phyloP scores from a whole-genome alignment of 176 grass and related monocot genomes.

The Musa beccarii region DNA sequence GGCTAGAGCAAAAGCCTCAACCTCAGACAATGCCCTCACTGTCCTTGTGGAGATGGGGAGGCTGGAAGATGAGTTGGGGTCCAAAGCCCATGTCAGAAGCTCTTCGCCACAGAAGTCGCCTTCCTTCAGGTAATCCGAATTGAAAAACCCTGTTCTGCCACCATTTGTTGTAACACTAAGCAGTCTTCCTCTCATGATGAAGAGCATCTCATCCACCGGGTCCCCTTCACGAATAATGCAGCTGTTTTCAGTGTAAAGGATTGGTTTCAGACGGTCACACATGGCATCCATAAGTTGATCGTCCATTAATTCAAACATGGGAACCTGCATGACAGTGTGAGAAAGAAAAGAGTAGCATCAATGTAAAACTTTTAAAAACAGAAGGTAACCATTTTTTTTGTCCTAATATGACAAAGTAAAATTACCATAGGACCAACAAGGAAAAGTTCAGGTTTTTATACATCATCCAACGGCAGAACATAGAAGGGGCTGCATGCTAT shows the following conservation, averaged over 20 bases:
- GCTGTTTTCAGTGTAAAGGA: not conserved
- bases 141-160: conserved; percentile 7
- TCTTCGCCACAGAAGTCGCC: not conserved
- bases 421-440: not conserved
- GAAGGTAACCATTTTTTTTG: not conserved
- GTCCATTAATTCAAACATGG: not conserved
- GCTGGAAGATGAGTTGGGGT: not conserved
- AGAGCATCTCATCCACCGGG: conserved; percentile 20
- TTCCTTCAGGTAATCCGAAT: not conserved
- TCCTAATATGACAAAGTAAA: not conserved
- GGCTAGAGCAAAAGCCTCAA: not conserved
- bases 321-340: conserved; percentile 5
- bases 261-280: conserved; percentile 2
- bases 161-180: not conserved
- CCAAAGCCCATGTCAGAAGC: not conserved
- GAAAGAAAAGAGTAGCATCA: not conserved
- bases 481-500: not conserved
- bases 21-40: not conserved
- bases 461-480: not conserved
- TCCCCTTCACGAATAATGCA: conserved; percentile 11
- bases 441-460: not conserved
- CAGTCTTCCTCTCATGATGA: conserved; percentile 11
- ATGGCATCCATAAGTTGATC: conserved; percentile 1
- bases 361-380: not conserved
- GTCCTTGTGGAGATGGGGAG: conserved; percentile 2